Evolutionary conservation across 371 early-diverging fungal genomes (phyloP), one percentile per base, ranked within the genome.

Genomic region (Saksenaea oblongispora): DNA sequence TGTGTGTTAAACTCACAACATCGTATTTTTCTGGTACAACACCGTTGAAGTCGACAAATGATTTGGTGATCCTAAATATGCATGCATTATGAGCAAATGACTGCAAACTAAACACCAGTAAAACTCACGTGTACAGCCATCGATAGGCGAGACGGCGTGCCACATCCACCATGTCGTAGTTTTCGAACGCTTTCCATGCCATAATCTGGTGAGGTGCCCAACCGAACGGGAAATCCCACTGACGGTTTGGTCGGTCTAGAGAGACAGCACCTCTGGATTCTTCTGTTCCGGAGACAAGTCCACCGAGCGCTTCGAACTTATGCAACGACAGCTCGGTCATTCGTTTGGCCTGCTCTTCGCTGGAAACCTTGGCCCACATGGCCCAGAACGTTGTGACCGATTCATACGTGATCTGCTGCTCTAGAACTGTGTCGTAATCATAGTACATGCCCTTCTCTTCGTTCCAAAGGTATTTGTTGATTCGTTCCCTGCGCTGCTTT

Each of bases 151-250:
- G 72, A 17, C 96, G 85, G 7, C 87, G 79, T 3, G 97, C 93
- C 26, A 89, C 91, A 31, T 87, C 88, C 51, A 64, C 65, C 72
- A 85, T 93, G 5, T 94, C 95, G 75, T 97, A 98, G 61, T 86
- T 86, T 62, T 86, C 87, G 58, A 97, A 82, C 1, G 93, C 97
- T 63, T 86, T 80, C 98, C 98, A 98, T 1, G 96, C 92, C 70
- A 98, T 80, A 53, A 98, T 97, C 73, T 98, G 98, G 76, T 97
- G 98, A 51, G 98, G 98, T 26, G 97, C 97, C 98, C 98, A 97
- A 11, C 98, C 95, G 66, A 88, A 95, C 0, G 94, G 95, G 65
- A 89, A 95, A 69, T 98, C 98, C 98, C 98, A 97, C 68, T 98
- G 98, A 39, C 98, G 89, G 65, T 93, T 94, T 28, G 98, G 98